Evolutionary conservation across 768 basidiomycete species (phyloP).

Genomic region (Trametes cubensis): DNA sequence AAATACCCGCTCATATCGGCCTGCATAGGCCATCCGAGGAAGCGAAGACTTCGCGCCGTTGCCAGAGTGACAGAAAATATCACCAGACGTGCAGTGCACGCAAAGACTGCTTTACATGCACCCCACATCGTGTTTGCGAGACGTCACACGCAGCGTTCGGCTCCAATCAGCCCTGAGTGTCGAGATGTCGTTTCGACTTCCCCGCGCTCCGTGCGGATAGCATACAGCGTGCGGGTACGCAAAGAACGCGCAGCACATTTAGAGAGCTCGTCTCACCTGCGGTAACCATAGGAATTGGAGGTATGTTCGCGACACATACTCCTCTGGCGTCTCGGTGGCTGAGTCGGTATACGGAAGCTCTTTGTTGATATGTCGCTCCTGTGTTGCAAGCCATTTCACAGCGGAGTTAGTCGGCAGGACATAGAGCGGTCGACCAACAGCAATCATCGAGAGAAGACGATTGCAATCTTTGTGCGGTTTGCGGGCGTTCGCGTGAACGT

Average conservation of each 20-base stretch:
- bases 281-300: slow-evolving; percentile 81
- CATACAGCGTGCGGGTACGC: background rate
- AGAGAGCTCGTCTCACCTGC: slow-evolving; percentile 50
- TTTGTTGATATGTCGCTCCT: slow-evolving; percentile 57
- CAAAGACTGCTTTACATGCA: background rate
- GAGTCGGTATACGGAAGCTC: slow-evolving; percentile 58
- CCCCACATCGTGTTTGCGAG: slow-evolving; percentile 19
- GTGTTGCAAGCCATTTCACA: slow-evolving; percentile 56
- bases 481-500: background rate
- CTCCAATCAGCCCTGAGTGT: slow-evolving; percentile 16
- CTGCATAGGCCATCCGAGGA: no score
- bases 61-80: background rate
- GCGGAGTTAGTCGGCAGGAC: slow-evolving; percentile 24
- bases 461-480: background rate
- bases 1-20: no score
- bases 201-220: slow-evolving; percentile 14
- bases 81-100: background rate
- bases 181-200: background rate
- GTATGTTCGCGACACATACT: slow-evolving; percentile 65
- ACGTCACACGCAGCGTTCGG: background rate
- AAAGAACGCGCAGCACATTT: background rate
- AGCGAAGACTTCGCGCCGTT: background rate
- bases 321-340: slow-evolving; percentile 48
- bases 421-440: slow-evolving; percentile 14
- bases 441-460: slow-evolving; percentile 1